These are phyloP conservation scores for Guadua angustifolia DNA, from an alignment of 176 grass and related monocot genomes.

Conservation along the genomic window DNA sequence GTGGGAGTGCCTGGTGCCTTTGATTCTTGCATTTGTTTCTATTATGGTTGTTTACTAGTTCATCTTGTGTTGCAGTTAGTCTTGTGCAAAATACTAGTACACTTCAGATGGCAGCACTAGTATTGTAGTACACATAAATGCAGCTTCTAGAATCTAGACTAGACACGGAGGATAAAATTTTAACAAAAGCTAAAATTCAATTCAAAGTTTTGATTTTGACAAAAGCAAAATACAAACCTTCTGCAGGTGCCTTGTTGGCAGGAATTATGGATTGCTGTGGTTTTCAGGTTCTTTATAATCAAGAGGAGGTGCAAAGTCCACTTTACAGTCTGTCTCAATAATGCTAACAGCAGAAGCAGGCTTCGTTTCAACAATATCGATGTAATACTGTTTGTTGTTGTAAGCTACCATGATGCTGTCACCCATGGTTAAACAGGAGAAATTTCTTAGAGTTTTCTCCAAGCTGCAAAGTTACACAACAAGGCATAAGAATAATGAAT, in stretches of 20 bases:
- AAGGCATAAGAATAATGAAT: slow-evolving; percentile 16
- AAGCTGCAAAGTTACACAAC: slow-evolving; percentile 51
- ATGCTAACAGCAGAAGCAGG: slow-evolving; percentile 81
- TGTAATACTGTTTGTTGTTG: slow-evolving; percentile 92
- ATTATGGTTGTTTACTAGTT: background rate
- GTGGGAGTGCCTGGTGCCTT: background rate
- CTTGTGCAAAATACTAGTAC: slow-evolving; percentile 19
- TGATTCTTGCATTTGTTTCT: slow-evolving; percentile 3
- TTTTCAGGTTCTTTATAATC: slow-evolving; percentile 79
- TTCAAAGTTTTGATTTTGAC: slow-evolving; percentile 9
- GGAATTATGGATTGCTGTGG: slow-evolving; percentile 39
- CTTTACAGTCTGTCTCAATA: slow-evolving; percentile 93
- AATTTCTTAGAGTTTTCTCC: slow-evolving; percentile 85
- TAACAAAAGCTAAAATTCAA: slow-evolving; percentile 27
- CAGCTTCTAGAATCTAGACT: slow-evolving; percentile 8
- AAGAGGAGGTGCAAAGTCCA: slow-evolving; percentile 92
- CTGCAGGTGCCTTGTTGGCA: slow-evolving; percentile 43
- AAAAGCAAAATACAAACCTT: slow-evolving; percentile 59
- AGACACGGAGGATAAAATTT: background rate
- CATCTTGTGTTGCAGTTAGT: background rate
- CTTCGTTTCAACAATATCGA: slow-evolving; percentile 91
- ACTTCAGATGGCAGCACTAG: slow-evolving; percentile 18
- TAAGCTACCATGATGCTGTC: slow-evolving; percentile 90
- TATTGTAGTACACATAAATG: background rate
- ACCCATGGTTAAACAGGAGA: slow-evolving; percentile 83